A percentile compares a stretch with the other conserved stretches of the same genome.
Conservation (phyloP, 768 basidiomycete genomes). For the Kwoniella dejecticola region DNA sequence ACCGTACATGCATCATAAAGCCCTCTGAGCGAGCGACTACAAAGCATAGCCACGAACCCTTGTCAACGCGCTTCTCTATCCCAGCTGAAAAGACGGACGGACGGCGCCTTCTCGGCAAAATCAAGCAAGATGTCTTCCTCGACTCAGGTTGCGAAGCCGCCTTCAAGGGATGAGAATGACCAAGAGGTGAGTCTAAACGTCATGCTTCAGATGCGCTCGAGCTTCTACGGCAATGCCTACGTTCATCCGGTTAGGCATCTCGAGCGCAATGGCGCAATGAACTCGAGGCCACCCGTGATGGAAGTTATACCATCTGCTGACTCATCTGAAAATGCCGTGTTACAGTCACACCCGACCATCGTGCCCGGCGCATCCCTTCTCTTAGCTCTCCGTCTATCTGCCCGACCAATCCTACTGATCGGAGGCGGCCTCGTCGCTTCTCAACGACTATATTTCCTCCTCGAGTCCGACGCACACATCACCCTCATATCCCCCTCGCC, state of each 20-base stretch:
- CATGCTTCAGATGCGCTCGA: too few relatives aligned
- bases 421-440: slow-evolving; percentile 93
- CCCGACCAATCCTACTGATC: slow-evolving; percentile 81
- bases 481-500: slow-evolving; percentile 76
- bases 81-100: too few relatives aligned
- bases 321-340: background rate
- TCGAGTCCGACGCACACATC: slow-evolving; percentile 75
- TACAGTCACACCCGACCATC: slow-evolving; percentile 36
- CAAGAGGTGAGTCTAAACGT: slow-evolving; percentile 15
- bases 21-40: too few relatives aligned
- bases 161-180: slow-evolving; percentile 13
- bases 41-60: too few relatives aligned
- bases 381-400: slow-evolving; percentile 88
- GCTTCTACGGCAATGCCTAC: background rate
- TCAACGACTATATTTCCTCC: slow-evolving; percentile 79
- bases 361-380: slow-evolving; percentile 71
- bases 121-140: background rate
- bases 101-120: background rate
- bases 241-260: too few relatives aligned
- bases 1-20: too few relatives aligned
- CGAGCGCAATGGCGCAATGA: too few relatives aligned
- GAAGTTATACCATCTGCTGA: background rate
- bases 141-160: slow-evolving; percentile 2
- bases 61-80: too few relatives aligned
- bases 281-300: too few relatives aligned